A percentile compares a stretch with the other conserved stretches of the same genome.
These are phyloP conservation scores for Eutrema heterophyllum DNA, from an alignment of 345 rosid species.

Conservation along the genomic window DNA sequence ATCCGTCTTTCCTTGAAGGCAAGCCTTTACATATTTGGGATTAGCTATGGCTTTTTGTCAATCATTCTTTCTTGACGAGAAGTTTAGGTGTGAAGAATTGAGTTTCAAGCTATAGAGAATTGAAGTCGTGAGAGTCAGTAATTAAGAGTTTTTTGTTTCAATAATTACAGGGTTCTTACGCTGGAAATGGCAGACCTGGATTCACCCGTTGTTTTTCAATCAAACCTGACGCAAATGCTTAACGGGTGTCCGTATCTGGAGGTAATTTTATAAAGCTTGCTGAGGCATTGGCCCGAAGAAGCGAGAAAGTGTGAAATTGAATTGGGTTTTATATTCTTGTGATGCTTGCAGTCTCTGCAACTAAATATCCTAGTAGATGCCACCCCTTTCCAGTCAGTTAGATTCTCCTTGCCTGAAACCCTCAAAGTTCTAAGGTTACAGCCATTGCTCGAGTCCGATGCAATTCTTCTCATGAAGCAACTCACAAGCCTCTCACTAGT, in stretches of 20 bases:
- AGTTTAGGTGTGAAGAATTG: background rate
- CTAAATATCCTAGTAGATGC: constrained; percentile 39
- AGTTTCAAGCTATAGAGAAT: background rate
- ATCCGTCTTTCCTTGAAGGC: background rate
- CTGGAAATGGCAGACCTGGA: constrained; percentile 42
- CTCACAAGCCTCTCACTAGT: constrained; percentile 49
- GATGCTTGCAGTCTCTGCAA: constrained; percentile 46
- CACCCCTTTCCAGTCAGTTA: constrained; percentile 27
- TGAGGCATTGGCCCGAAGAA: constrained; percentile 34
- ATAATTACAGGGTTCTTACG: constrained; percentile 38
- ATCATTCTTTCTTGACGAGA: background rate
- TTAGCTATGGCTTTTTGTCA: background rate
- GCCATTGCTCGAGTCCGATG: constrained; percentile 40
- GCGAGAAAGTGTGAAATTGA: constrained; percentile 30
- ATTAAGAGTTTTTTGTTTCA: background rate
- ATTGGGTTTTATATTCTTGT: constrained; percentile 29
- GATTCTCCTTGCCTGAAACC: constrained; percentile 37
- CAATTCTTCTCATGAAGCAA: constrained; percentile 32
- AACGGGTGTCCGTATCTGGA: constrained; percentile 43
- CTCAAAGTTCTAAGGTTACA: constrained; percentile 47
- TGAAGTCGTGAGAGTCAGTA: constrained; percentile 5
- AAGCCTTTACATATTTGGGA: background rate
- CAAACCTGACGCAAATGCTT: constrained; percentile 38
- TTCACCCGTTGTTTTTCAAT: constrained; percentile 20
- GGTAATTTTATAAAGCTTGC: constrained; percentile 39